These are phyloP conservation scores for Fraxinus angustifolia DNA, from an alignment of 305 asterid species.

Conservation along the genomic window DNA sequence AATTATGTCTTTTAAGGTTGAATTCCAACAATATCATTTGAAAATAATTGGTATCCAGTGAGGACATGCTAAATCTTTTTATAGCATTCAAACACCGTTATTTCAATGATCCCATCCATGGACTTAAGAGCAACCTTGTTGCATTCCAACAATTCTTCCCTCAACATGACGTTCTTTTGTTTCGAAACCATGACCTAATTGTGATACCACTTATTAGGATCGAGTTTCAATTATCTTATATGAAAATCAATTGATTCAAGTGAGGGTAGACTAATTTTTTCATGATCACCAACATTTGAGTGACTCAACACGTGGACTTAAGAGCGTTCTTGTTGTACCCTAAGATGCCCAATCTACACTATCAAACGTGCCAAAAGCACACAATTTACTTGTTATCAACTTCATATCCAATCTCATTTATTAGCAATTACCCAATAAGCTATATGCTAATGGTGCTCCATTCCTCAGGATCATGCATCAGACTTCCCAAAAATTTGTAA, in stretches of 20 bases:
- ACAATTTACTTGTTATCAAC: neutral
- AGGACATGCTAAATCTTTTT: too few relatives aligned
- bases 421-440: neutral
- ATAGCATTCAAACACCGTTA: neutral
- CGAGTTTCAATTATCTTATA: neutral
- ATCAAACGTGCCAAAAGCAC: neutral
- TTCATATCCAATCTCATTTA: neutral
- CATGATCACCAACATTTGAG: too few relatives aligned
- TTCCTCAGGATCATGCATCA: neutral
- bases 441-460: neutral
- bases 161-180: neutral
- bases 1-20: too few relatives aligned
- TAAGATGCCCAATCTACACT: neutral
- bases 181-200: neutral
- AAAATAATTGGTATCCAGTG: too few relatives aligned
- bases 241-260: neutral
- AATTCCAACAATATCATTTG: too few relatives aligned
- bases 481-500: too few relatives aligned
- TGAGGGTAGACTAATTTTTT: too few relatives aligned
- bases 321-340: too few relatives aligned
- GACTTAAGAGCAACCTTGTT: neutral
- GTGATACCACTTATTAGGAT: neutral
- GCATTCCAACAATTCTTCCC: neutral
- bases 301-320: too few relatives aligned
- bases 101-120: neutral